Conservation (phyloP, 1,284 basidiomycete species). For the Ceratobasidium sp. region DNA sequence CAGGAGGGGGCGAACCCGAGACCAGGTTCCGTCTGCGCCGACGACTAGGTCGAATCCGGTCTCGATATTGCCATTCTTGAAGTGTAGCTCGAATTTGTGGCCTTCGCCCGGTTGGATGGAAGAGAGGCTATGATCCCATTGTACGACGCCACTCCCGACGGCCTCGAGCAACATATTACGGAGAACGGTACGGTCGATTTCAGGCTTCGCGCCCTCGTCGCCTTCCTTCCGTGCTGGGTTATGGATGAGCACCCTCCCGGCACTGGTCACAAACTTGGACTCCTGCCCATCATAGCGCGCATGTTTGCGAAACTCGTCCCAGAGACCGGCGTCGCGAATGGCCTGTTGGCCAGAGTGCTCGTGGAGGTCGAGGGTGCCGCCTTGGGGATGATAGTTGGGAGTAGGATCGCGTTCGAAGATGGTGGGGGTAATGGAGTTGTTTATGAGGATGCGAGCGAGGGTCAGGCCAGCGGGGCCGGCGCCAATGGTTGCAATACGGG, state of each 20-base stretch:
- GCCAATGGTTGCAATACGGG: constrained; percentile 55
- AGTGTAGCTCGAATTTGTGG: constrained; percentile 40
- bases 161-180: constrained; percentile 53
- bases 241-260: constrained; percentile 48
- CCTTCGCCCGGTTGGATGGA: constrained; percentile 37
- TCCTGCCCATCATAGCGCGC: constrained; percentile 53
- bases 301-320: constrained; percentile 53
- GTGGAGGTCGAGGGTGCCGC: constrained; percentile 61
- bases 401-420: constrained; percentile 59
- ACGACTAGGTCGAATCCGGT: constrained; percentile 57
- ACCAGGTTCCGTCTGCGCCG: constrained; percentile 65
- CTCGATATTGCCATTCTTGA: constrained; percentile 49
- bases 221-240: neutral
- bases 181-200: constrained; percentile 55
- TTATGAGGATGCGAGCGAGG: constrained; percentile 58
- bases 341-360: constrained; percentile 56
- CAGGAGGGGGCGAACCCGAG: constrained; percentile 59
- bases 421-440: constrained; percentile 53
- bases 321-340: constrained; percentile 55
- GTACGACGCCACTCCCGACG: constrained; percentile 51
- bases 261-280: constrained; percentile 53
- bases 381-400: constrained; percentile 55
- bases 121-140: constrained; percentile 53
- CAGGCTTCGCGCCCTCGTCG: constrained; percentile 50
- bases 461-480: constrained; percentile 60